Evolutionary conservation across 495 filamentous ascomycete species (phyloP).

Genomic region (Talaromyces borbonicus): DNA sequence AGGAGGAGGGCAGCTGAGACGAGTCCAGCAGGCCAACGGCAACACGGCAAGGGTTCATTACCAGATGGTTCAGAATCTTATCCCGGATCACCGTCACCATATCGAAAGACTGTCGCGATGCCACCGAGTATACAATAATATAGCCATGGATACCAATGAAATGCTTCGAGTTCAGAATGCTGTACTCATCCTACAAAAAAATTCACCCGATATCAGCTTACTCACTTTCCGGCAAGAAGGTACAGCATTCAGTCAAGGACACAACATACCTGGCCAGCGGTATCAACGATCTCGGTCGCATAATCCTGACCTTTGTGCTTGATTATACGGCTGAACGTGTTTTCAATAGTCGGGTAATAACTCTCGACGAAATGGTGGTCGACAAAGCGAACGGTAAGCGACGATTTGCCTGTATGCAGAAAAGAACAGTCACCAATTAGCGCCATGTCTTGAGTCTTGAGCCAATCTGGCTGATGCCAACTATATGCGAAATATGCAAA

Average conservation of each 20-base stretch:
- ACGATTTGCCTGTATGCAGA: constrained; percentile 74
- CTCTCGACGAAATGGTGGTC: constrained; percentile 97
- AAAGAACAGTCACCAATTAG: neutral
- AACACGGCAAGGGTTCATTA: no score
- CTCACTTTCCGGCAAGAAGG: no score
- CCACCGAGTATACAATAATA: constrained; percentile 94
- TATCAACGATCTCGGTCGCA: constrained; percentile 96
- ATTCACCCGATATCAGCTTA: no score
- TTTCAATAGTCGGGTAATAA: constrained; percentile 99
- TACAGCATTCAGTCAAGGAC: no score
- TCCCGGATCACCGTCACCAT: constrained; percentile 93
- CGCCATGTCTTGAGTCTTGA: no score
- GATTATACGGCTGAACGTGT: constrained; percentile 94
- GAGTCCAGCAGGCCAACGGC: no score
- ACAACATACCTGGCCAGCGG: constrained; percentile 80
- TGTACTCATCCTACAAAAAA: constrained; percentile 78
- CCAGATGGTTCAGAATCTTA: constrained; percentile 94
- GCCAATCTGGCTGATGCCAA: no score
- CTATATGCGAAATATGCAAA: neutral
- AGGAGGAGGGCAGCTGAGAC: neutral
- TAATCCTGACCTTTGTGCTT: constrained; percentile 85
- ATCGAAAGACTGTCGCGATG: constrained; percentile 87
- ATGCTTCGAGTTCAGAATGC: constrained; percentile 94
- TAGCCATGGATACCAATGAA: constrained; percentile 99
- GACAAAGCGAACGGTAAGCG: constrained; percentile 93